Evolutionary conservation across 768 basidiomycete species (phyloP), one percentile per base, ranked within the genome.

Genomic region (Termitomyces sp.): DNA sequence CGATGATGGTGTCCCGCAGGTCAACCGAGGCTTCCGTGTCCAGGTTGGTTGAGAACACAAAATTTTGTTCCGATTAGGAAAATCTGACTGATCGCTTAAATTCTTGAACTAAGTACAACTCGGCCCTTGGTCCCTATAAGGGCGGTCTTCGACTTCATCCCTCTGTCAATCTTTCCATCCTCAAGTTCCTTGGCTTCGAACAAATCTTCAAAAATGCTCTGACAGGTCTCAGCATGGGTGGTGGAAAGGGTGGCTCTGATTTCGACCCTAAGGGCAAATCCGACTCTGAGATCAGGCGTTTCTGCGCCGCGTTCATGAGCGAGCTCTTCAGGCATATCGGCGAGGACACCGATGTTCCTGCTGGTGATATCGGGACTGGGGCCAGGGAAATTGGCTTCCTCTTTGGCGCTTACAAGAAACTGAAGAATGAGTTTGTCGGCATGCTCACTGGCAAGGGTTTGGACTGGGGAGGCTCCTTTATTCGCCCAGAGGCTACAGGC

Each of bases 151-250:
- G 87, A 60, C 79, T 90, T 51, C 87, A 88, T 75, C 85, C 86
- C 58, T 81, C 83, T 51, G 87, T 90, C 72, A 88, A 88, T 75
- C 79, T 90, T 38, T 86, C 84, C 62, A 88, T 90, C 74, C 80
- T 90, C 70, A 90, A 90, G 68, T 90, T 90, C 83, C 80, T 90
- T 60, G 87, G 87, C 45, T 87, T 88, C 71, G 87, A 90, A 71
- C 87, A 90, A 69, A 83, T 79, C 58, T 88, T 88, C 80, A 88
- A 88, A 72, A 88, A 90, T 71, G 87, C 87, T 37, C 76, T 90
- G 28, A 88, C 87, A 14, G 87, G 87, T 30, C 73, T 88, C 52
- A 80, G 73, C 71, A 88, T 88, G 85, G 87, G 87, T 61, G 87
- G 87, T 61, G 87, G 84, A 57, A 90, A 90, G 74, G 87, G 87